These are phyloP conservation scores for Psilocybe cubensis DNA, from an alignment of 768 basidiomycete genomes.

Conservation along the genomic window DNA sequence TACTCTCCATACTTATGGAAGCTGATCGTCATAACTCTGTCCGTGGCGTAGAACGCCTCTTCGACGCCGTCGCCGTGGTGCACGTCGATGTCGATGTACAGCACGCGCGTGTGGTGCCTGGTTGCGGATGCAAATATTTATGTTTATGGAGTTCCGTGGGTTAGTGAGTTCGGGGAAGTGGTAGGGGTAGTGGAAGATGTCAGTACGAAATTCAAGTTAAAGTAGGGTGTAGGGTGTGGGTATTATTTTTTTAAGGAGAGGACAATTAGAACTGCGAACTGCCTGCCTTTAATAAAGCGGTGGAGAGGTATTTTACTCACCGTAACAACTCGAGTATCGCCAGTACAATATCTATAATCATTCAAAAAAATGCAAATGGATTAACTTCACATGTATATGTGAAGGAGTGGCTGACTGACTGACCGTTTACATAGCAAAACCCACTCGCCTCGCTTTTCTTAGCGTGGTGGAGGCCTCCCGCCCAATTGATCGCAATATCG, in stretches of 20 bases:
- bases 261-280: too few species aligned
- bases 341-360: slow-evolving; percentile 86
- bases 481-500: slow-evolving; percentile 99
- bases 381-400: too few species aligned
- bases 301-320: neutral
- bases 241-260: too few species aligned
- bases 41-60: slow-evolving; percentile 98
- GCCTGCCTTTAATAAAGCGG: too few species aligned
- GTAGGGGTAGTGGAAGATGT: too few species aligned
- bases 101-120: slow-evolving; percentile 90
- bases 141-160: too few species aligned
- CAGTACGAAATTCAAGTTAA: too few species aligned
- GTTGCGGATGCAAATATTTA: neutral
- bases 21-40: slow-evolving; percentile 97
- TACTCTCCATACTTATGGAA: slow-evolving; percentile 99
- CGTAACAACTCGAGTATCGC: slow-evolving; percentile 84
- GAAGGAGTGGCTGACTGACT: slow-evolving; percentile 18
- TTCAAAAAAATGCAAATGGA: too few species aligned
- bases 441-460: slow-evolving; percentile 99
- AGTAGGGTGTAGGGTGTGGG: too few species aligned
- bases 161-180: too few species aligned
- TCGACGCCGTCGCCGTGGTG: slow-evolving; percentile 99
- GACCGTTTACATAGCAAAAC: slow-evolving; percentile 98
- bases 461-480: slow-evolving; percentile 96
- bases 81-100: slow-evolving; percentile 98